phyloP scores from a whole-genome alignment of 805 yeast species.

The Candida khao-thaluensis region DNA sequence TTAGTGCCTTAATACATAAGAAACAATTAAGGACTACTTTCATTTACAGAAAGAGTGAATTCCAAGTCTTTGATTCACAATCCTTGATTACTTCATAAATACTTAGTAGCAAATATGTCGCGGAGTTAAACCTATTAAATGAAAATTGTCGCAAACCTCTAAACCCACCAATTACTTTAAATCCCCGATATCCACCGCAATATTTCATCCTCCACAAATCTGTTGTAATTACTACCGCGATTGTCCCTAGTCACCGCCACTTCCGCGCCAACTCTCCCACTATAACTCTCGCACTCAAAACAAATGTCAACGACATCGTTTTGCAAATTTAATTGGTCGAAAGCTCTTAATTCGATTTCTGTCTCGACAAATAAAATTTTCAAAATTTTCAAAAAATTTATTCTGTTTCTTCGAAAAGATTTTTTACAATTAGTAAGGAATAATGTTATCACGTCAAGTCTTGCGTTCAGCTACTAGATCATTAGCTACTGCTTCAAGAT shows the following conservation, averaged over 20 bases:
- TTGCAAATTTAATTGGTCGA: slow-evolving; percentile 15
- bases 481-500: slow-evolving; percentile 47
- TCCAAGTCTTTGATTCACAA: too few relatives aligned
- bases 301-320: slow-evolving; percentile 2
- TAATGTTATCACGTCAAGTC: slow-evolving; percentile 82
- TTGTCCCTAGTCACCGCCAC: neutral
- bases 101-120: too few relatives aligned
- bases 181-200: slow-evolving; percentile 3
- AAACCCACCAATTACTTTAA: slow-evolving; percentile 4
- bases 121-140: too few relatives aligned
- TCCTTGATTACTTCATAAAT: too few relatives aligned
- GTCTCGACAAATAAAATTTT: slow-evolving; percentile 19
- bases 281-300: slow-evolving; percentile 11
- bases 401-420: slow-evolving; percentile 6
- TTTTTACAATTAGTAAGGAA: slow-evolving; percentile 7
- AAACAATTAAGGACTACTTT: too few relatives aligned
- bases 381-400: slow-evolving; percentile 14
- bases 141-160: neutral
- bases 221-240: too few relatives aligned
- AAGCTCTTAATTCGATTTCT: slow-evolving; percentile 6
- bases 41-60: too few relatives aligned
- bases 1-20: too few relatives aligned
- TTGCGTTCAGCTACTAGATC: slow-evolving; percentile 84
- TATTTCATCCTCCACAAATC: neutral
- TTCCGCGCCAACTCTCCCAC: neutral